A percentile compares a stretch with the other conserved stretches of the same genome.
Evolutionary conservation across 305 asterid genomes (phyloP).

Genomic region (Fraxinus baroniana): DNA sequence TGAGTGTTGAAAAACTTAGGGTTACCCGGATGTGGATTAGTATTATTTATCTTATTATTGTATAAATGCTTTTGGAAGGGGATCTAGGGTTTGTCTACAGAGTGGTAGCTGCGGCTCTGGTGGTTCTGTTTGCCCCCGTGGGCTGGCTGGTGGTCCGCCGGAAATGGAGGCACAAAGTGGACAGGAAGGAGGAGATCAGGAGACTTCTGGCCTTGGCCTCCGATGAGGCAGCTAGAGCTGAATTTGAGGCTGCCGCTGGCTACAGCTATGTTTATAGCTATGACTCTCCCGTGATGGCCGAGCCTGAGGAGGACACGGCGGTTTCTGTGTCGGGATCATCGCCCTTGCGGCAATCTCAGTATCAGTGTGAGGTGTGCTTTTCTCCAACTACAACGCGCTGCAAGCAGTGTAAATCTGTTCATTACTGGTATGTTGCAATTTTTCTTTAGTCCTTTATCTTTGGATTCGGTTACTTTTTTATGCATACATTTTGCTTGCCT

Average conservation of each 20-base stretch:
- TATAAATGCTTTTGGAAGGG: slow-evolving; percentile 64
- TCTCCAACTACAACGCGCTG: slow-evolving; percentile 64
- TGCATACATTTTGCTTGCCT: slow-evolving; percentile 8
- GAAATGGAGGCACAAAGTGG: slow-evolving; percentile 58
- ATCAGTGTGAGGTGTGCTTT: slow-evolving; percentile 65
- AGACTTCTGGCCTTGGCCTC: slow-evolving; percentile 62
- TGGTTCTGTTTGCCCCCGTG: slow-evolving; percentile 38
- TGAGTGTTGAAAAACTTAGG: slow-evolving; percentile 40
- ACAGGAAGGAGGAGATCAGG: slow-evolving; percentile 67
- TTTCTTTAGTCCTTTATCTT: neutral
- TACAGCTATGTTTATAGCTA: slow-evolving; percentile 28
- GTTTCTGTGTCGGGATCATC: slow-evolving; percentile 16
- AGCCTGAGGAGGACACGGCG: slow-evolving; percentile 20
- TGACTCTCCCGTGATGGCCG: slow-evolving; percentile 16
- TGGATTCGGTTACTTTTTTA: neutral
- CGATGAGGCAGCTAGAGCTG: slow-evolving; percentile 66
- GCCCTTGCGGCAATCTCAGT: slow-evolving; percentile 38
- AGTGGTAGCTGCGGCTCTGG: slow-evolving; percentile 35
- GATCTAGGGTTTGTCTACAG: slow-evolving; percentile 58
- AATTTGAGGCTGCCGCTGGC: slow-evolving; percentile 40
- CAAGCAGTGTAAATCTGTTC: slow-evolving; percentile 72
- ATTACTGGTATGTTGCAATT: slow-evolving; percentile 58
- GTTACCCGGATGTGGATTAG: slow-evolving; percentile 29
- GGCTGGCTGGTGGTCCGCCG: slow-evolving; percentile 48
- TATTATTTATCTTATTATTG: slow-evolving; percentile 24